Conservation (phyloP, 164 flowering plant species). For the Kalanchoe fedtschenkoi region DNA sequence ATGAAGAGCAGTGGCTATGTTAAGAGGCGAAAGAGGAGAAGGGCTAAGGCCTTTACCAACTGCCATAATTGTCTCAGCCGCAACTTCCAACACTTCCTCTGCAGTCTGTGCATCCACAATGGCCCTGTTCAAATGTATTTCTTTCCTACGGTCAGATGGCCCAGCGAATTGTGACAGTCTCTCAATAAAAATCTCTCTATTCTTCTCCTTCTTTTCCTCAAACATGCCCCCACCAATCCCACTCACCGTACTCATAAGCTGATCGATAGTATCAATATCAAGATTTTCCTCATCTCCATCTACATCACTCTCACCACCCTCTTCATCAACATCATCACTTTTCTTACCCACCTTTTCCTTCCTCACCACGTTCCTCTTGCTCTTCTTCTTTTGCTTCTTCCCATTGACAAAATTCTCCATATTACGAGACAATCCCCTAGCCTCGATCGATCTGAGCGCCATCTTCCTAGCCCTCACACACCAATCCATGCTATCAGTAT, state of each 20-base stretch:
- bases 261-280: conserved; percentile 18
- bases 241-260: conserved; percentile 34
- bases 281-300: conserved; percentile 19
- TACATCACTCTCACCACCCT: conserved; percentile 15
- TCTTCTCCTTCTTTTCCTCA: conserved; percentile 53
- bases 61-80: conserved; percentile 55
- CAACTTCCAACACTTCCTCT: conserved; percentile 68
- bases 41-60: conserved; percentile 90
- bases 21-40: conserved; percentile 83
- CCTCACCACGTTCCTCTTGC: conserved; percentile 21
- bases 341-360: conserved; percentile 19
- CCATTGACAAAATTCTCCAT: conserved; percentile 42
- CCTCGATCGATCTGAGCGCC: conserved; percentile 67
- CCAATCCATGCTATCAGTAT: conserved; percentile 75
- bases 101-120: conserved; percentile 78
- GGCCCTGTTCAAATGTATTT: conserved; percentile 55
- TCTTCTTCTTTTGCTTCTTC: conserved; percentile 42
- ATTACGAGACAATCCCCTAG: conserved; percentile 42
- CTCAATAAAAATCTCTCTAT: conserved; percentile 54
- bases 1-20: conserved; percentile 87
- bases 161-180: conserved; percentile 76
- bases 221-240: conserved; percentile 58
- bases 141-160: conserved; percentile 73
- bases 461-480: conserved; percentile 69
- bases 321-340: conserved; percentile 17